Conservation (phyloP, 140 eudicot species). For the Bidens hawaiensis region DNA sequence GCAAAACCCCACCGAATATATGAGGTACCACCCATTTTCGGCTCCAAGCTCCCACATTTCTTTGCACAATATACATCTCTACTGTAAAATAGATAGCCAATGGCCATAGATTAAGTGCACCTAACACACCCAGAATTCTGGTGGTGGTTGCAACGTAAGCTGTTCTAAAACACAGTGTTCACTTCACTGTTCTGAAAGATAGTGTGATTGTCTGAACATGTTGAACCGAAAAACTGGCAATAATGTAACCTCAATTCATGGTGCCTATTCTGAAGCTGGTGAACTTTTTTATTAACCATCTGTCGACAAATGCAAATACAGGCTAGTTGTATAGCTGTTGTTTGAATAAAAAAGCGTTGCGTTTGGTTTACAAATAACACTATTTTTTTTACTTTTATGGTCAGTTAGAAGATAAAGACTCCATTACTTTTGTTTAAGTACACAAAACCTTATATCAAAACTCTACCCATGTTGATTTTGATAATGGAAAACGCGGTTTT, state of each 20-base stretch:
- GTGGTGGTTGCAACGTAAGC: conserved; percentile 12
- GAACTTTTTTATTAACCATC: conserved; percentile 6
- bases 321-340: conserved; percentile 28
- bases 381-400: conserved; percentile 10
- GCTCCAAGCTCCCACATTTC: conserved; percentile 20
- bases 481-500: too few relatives aligned
- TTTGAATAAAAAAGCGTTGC: background rate
- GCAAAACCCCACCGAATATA: conserved; percentile 16
- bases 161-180: conserved; percentile 27
- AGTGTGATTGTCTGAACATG: conserved; percentile 20
- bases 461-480: too few relatives aligned
- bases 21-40: conserved; percentile 17
- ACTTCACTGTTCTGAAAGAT: conserved; percentile 24
- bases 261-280: conserved; percentile 1
- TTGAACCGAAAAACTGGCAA: conserved; percentile 4
- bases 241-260: conserved; percentile 1
- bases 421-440: background rate
- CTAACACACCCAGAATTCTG: conserved; percentile 19
- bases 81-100: conserved; percentile 24
- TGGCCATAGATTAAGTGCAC: conserved; percentile 26
- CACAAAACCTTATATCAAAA: background rate
- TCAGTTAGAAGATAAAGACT: background rate
- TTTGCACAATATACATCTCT: conserved; percentile 26
- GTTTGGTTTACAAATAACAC: background rate
- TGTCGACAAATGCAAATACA: conserved; percentile 14